Evolutionary conservation across 768 basidiomycete species (phyloP).

Genomic region (Lepiota subincarnata): DNA sequence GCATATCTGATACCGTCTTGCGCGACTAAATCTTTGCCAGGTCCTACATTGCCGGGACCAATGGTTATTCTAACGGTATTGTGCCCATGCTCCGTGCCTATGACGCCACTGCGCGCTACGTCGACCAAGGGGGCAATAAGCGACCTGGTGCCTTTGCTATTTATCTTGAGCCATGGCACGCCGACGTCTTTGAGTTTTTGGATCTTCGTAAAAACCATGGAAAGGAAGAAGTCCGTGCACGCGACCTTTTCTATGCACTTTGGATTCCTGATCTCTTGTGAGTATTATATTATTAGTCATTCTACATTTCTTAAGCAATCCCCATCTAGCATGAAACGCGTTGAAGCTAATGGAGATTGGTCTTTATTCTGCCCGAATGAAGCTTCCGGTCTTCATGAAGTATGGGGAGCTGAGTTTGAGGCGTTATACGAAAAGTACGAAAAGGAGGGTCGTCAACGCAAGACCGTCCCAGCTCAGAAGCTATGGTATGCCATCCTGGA

Average conservation of each 20-base stretch:
- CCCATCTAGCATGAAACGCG: constrained; percentile 83
- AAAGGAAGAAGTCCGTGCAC: constrained; percentile 94
- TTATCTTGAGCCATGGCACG: constrained; percentile 99
- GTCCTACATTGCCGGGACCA: constrained; percentile 98
- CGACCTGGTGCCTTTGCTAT: constrained; percentile 98
- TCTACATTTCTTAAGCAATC: background rate
- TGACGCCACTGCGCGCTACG: constrained; percentile 97
- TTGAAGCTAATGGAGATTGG: constrained; percentile 88
- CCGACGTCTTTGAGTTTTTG: constrained; percentile 95
- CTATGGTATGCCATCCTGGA: constrained; percentile 98
- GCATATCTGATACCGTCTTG: background rate
- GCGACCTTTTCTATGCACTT: constrained; percentile 96
- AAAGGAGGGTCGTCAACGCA: constrained; percentile 80
- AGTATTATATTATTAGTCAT: constrained; percentile 21
- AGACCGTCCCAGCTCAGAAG: constrained; percentile 90
- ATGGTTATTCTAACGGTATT: constrained; percentile 98
- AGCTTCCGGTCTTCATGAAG: constrained; percentile 85
- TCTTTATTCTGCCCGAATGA: constrained; percentile 98
- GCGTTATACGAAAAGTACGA: constrained; percentile 84
- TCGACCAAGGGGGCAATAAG: constrained; percentile 99
- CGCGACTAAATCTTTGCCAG: constrained; percentile 32
- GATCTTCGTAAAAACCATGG: constrained; percentile 99
- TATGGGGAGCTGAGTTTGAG: constrained; percentile 88
- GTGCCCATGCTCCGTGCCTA: constrained; percentile 98
- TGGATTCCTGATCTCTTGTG: constrained; percentile 98